Evolutionary conservation across 768 basidiomycete species (phyloP), one percentile per base, ranked within the genome.

Genomic region (Mycena rebaudengoi): DNA sequence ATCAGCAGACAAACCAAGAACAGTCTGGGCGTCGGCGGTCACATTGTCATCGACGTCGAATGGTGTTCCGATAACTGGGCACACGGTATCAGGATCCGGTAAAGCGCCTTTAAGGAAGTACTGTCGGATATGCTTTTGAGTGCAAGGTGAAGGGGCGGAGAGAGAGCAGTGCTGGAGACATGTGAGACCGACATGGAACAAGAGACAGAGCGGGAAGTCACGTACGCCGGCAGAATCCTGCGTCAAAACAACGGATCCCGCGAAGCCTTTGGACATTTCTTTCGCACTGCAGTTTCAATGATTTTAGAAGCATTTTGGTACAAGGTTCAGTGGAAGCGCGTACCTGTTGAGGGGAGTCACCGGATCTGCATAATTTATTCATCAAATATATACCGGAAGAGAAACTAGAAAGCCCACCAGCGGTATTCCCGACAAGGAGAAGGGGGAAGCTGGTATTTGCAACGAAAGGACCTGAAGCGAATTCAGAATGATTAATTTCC

Each of bases 381-480:
- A 8, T 49, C 18, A n/a, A 23, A 48, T 13, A 7, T 11, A 28
- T 6, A 3, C 0, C 28, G 13, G 8, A 8, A 32, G 23, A 73
- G 12, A 77, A 51, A 49, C 79, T 78, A 28, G 74, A 74, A 52
- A 75, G 32, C 57, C 14, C 3, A 64, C 66, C 66, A 4, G 53
- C 54, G 5, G 66, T 68, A 46, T 57, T 68, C 13, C 62, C 50
- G 30, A 43, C 2, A 5, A 62, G 62, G 7, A 73, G 59, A 43
- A 29, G 40, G 1, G 37, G 49, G 5, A 53, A 32, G 49, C 51
- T 48, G 16, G 48, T 43, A 11, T 25, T 28, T 10, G 41, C 20
- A 28, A 30, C 1, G 4, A 61, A 39, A 4, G 48, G 37, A 70
- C 79, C 65, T 71, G 85, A 84, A 69, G 0, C 76, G 82, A n/a